A percentile compares a stretch with the other conserved stretches of the same genome.
Evolutionary conservation across 1,139 yeast species (phyloP).

Genomic region (Arxiozyma slooffiae): DNA sequence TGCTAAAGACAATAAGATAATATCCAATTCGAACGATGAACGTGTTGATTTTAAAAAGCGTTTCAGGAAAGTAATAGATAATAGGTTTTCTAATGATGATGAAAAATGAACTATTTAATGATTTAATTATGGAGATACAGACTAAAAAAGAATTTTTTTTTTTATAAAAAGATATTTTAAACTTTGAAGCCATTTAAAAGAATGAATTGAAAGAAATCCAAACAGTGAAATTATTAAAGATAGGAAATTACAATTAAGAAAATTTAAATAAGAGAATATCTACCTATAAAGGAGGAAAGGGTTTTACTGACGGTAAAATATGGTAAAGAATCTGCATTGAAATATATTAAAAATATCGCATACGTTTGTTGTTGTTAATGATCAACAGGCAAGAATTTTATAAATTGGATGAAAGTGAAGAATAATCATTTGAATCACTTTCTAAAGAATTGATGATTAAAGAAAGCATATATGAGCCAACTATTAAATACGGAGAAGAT

Average conservation of each 20-base stretch:
- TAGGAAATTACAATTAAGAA: not conserved
- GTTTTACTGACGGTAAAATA: conserved; percentile 46
- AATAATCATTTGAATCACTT: not conserved
- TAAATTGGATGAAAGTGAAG: not conserved
- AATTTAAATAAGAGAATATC: not conserved
- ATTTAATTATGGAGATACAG: not conserved
- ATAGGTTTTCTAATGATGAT: not conserved
- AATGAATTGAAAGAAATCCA: not conserved
- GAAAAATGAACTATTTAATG: conserved; percentile 19
- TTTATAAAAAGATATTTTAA: not conserved
- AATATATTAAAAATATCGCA: not conserved
- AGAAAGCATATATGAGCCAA: not conserved
- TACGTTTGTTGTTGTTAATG: not conserved
- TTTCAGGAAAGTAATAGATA: conserved; percentile 43
- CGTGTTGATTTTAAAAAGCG: conserved; percentile 32
- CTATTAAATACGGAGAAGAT: not conserved
- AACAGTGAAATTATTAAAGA: not conserved
- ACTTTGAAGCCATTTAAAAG: not conserved
- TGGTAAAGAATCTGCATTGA: conserved; percentile 37
- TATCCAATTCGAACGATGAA: not conserved
- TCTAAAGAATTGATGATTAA: not conserved
- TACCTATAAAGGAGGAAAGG: conserved; percentile 43
- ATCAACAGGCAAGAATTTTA: not conserved
- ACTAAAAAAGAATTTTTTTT: not conserved
- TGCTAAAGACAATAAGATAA: not conserved